Percentiles rank a stretch among this genome's conserved stretches.
phyloP scores from a whole-genome alignment of 139 green algal genomes.

The Volvox africanus region DNA sequence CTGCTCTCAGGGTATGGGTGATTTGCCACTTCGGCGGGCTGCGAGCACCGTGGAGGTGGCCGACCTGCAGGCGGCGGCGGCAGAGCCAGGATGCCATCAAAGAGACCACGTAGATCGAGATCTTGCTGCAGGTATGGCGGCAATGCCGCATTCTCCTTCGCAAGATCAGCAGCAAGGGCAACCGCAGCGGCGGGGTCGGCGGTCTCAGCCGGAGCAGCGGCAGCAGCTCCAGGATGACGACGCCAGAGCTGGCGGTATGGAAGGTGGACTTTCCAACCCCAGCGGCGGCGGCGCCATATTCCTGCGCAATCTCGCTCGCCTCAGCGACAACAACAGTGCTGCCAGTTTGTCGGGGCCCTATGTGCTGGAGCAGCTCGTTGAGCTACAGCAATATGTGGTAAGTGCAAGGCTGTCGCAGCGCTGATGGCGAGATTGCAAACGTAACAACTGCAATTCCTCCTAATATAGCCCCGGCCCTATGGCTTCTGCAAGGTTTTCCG shows the following conservation, averaged over 20 bases:
- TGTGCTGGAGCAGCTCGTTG: constrained; percentile 29
- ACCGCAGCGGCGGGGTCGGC: not conserved
- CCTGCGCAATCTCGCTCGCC: constrained; percentile 17
- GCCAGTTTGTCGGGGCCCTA: constrained; percentile 23
- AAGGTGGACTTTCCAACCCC: not conserved
- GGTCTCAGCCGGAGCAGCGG: not conserved
- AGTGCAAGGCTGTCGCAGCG: not conserved
- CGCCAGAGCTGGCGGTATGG: not conserved
- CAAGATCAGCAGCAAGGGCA: not conserved
- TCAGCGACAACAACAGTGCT: constrained; percentile 29
- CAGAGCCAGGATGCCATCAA: not conserved
- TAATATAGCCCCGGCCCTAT: too few species aligned
- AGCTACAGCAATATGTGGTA: constrained; percentile 45
- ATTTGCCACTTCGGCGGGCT: not conserved
- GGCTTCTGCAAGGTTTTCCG: too few species aligned
- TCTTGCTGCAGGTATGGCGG: not conserved
- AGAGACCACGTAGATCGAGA: not conserved
- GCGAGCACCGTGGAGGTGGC: too few species aligned
- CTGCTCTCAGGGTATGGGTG: constrained; percentile 20
- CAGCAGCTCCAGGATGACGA: not conserved
- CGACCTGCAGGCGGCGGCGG: not conserved
- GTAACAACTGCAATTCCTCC: too few species aligned
- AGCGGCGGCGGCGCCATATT: not conserved
- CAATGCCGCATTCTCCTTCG: not conserved
- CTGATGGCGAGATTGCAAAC: too few species aligned